Base-by-base conservation (phyloP, 2,329 filamentous ascomycete genomes). In the Aspergillus sergii region DNA sequence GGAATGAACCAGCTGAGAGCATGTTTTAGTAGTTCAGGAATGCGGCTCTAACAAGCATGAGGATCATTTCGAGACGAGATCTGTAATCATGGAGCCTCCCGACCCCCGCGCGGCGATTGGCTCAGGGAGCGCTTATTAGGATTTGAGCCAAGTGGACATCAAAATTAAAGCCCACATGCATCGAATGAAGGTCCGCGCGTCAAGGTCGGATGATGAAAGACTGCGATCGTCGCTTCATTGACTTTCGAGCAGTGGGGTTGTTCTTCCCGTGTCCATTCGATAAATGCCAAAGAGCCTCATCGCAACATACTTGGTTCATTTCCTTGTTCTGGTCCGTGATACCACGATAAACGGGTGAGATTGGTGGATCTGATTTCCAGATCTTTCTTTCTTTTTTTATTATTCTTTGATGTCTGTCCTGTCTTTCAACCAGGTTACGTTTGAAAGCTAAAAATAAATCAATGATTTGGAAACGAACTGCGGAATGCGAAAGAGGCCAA, bases 21-120 rank as follows among this genome's bases (percentile, higher is more conserved):
- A 59, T 59, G 21, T 51, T 59, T 58, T 58, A 50, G 30, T 34
- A 32, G 23, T 41, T 19, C n/a, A n/a, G 51, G 30, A 45, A 51
- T 59, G 57, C 57, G 57, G 57, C 57, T 59, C 57, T 51, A 23
- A 32, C 28, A 50, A 50, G 26, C 39, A 48, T 34, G n/a, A 58
- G 41, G 32, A 58, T 32, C 23, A 46, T 45, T 21, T 6, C 23
- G 26, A 41, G 23, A 10, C 21, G 43, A 23, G 57, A 59, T 39
- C 32, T 41, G 30, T 10, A 12, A 34, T 34, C 30, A 16, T 50
- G 30, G 43, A 58, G 48, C n/a, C 43, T 23, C 23, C 28, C 21
- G 45, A 4, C 41, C 12, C 36, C 34, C 28, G 57, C 11, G 36
- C 46, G 2, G 28, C 43, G 57, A 58, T 58, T 58, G 57, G 57